Evolutionary conservation across 2,329 filamentous ascomycete genomes (phyloP), one percentile per base, ranked within the genome.

Genomic region (Apiospora arundinis): DNA sequence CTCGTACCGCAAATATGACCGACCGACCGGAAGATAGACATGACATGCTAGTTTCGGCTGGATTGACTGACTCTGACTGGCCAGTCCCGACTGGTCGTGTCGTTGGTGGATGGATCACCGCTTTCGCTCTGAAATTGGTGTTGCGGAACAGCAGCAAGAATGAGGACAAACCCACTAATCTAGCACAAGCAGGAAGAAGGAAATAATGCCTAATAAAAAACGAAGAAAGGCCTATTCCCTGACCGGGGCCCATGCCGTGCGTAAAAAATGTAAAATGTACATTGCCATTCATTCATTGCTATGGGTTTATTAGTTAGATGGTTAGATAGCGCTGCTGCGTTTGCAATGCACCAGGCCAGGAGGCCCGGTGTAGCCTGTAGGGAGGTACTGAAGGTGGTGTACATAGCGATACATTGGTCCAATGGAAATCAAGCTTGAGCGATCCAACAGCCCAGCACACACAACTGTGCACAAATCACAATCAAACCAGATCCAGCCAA

Each of bases 31-130:
- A 67, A 28, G 44, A 67, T 37, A 46, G 44, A 44, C 65, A 46
- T 44, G 40, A 67, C 40, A 44, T 67, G 65, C 65, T 67, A 67
- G 65, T 67, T 67, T 67, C 42, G 65, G 40, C 65, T 67, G 65
- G 44, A 25, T 18, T 67, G 65, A 28, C 42, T 67, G 65, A 46
- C 65, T 67, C 65, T 67, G 65, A 67, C 40, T 67, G 65, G 65
- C 65, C 65, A 67, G 65, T 40, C 65, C 65, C 40, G 65, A 45
- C 40, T 37, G 52, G 52, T 46, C 32, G 65, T 67, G 42, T 63
- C 56, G 65, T 67, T 44, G 65, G 44, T 67, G 65, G 65, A 67
- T 45, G 40, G 65, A 67, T 67, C 65, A 67, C 65, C 44, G 65
- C 56, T 63, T 32, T 32, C 21, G 18, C 56, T 63, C 32, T 63